Evolutionary conservation across 495 filamentous ascomycete genomes (phyloP), one percentile per base, ranked within the genome.

Genomic region (Wilcoxina mikolae): DNA sequence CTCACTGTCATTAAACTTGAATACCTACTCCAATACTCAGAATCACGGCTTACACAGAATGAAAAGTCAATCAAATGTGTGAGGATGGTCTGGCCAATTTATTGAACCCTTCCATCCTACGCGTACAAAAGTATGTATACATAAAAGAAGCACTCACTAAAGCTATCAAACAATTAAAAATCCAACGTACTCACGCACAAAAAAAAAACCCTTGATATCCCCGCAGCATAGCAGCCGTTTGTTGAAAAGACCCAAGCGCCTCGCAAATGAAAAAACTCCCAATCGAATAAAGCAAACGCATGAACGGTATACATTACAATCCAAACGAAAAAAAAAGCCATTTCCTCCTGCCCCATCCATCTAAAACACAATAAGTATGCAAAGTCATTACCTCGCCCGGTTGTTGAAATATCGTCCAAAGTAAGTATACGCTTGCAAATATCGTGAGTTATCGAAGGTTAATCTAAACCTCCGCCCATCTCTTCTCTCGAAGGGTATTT

Each of bases 391-490:
- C 31, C 5, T 35, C 31, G 31, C 31, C 31, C 7, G 31, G 15
- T 35, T 35, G 31, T 35, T 35, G 31, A 35, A 35, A 15, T 35
- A 35, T 15, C 31, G 31, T n/a, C n/a, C n/a, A n/a, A n/a, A n/a
- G n/a, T n/a, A n/a, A n/a, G n/a, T n/a, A n/a, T 5, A 35, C 5
- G 31, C 31, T 5, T 5, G 15, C 31, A 35, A 35, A 5, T 7
- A 15, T 5, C 5, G 15, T 35, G 31, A 7, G 5, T 35, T 7
- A 35, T 7, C 31, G 7, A 35, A 35, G 5, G 31, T 15, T 15
- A 25, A 57, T n/a, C 52, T 58, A 65, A 56, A 78, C 74, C 61
- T 84, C 75, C 12, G 84, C 81, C 91, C 91, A 96, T 61, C 86
- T 75, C 66, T 75, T 73, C 72, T 98, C 91, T 44, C 93, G 75